These are phyloP conservation scores for Ceratocystis ficicola DNA, from an alignment of 2,329 filamentous ascomycete species.

Conservation along the genomic window DNA sequence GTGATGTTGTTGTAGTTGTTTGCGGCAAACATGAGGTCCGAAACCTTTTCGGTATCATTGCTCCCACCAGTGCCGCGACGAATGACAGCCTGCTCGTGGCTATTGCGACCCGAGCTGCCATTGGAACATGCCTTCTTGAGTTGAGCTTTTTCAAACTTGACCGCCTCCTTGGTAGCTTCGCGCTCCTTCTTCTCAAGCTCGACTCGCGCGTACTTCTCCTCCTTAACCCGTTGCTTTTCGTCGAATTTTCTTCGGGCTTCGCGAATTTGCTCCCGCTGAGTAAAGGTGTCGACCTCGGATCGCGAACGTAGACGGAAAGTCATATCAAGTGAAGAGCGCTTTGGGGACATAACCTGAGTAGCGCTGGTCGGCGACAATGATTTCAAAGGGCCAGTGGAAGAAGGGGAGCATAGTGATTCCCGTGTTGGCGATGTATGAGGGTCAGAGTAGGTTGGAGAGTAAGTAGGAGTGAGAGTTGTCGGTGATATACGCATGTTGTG, in stretches of 20 bases:
- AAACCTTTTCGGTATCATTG: constrained; percentile 32
- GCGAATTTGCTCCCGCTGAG: constrained; percentile 45
- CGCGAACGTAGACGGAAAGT: constrained; percentile 48
- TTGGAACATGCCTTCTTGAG: constrained; percentile 33
- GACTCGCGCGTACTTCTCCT: constrained; percentile 50
- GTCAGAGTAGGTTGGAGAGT: constrained; percentile 35
- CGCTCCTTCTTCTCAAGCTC: constrained; percentile 47
- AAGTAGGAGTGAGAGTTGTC: constrained; percentile 31
- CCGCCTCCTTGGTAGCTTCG: constrained; percentile 44
- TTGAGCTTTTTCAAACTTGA: constrained; percentile 38
- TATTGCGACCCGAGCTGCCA: constrained; percentile 25
- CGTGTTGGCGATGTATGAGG: constrained; percentile 28
- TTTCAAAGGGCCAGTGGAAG: constrained; percentile 28
- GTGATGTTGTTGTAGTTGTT: constrained; percentile 37
- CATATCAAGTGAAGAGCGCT: constrained; percentile 48
- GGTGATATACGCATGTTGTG: constrained; percentile 31
- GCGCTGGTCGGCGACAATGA: constrained; percentile 27
- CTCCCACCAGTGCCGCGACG: constrained; percentile 26
- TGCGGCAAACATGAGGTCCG: constrained; percentile 31
- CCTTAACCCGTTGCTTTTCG: constrained; percentile 48
- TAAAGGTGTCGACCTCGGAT: constrained; percentile 45
- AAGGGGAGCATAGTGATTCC: constrained; percentile 25
- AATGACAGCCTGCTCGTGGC: constrained; percentile 15
- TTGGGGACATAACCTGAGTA: constrained; percentile 38
- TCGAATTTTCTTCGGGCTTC: constrained; percentile 52